These are phyloP conservation scores for Plantago ovata DNA, from an alignment of 257 asterid species.

Conservation along the genomic window DNA sequence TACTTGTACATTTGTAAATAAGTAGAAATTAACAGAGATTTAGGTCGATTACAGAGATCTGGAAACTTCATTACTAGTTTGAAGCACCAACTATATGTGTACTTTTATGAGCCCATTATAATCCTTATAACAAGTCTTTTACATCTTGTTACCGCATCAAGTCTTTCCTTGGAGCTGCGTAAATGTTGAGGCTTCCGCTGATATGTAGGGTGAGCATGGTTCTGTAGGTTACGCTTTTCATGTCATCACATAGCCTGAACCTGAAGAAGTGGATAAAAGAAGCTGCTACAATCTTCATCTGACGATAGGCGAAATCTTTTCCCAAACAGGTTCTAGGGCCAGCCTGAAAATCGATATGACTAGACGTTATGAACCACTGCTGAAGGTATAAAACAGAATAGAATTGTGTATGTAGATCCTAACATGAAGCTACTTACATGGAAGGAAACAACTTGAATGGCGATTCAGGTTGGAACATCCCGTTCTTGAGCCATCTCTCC, in stretches of 20 bases:
- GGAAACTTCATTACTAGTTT: too few relatives aligned
- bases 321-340: slow-evolving; percentile 72
- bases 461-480: slow-evolving; percentile 55
- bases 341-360: slow-evolving; percentile 33
- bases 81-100: too few relatives aligned
- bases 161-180: slow-evolving; percentile 38
- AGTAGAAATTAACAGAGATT: too few relatives aligned
- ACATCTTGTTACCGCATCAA: neutral
- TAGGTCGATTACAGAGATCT: too few relatives aligned
- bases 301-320: slow-evolving; percentile 62
- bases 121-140: neutral
- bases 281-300: slow-evolving; percentile 62
- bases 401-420: neutral
- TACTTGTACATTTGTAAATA: too few relatives aligned
- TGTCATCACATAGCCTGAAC: slow-evolving; percentile 42
- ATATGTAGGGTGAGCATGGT: slow-evolving; percentile 72
- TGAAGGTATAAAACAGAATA: neutral
- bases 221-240: slow-evolving; percentile 49
- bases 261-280: slow-evolving; percentile 49
- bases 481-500: slow-evolving; percentile 68
- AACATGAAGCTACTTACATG: too few relatives aligned
- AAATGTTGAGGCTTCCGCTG: slow-evolving; percentile 44
- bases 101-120: too few relatives aligned
- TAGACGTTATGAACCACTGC: neutral
- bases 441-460: slow-evolving; percentile 71